Evolutionary conservation across 1,139 yeast genomes (phyloP), one percentile per base, ranked within the genome.

Genomic region (Kodamaea arcana): DNA sequence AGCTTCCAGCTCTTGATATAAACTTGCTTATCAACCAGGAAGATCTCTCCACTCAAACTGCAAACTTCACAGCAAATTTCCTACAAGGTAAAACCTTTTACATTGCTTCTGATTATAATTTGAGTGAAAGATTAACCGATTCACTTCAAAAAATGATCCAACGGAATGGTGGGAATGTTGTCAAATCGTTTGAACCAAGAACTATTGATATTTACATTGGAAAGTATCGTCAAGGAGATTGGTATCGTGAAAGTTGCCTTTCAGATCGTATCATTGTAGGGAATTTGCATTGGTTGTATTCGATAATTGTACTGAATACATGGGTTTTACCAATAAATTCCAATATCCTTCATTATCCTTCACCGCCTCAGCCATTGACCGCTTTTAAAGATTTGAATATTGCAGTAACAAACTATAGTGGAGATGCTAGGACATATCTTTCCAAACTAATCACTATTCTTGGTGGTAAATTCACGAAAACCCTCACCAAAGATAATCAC

Each of bases 391-490:
- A 72, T 12, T 57, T 77, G 29, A 61, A 68, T 11, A 74, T 87
- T 8, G 72, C 88, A 4, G 74, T 86, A 4, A 81, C 97, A 0
- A 86, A 86, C 48, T 88, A 85, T 52, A 75, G 84, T 16, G 97
- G 97, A 0, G 94, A 83, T 47, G 83, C 95, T 0, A 65, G 98
- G 28, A 60, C 65, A 15, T 90, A 86, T 48, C 60, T 92, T 24
- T 77, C 80, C 31, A 69, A 69, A 33, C 62, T 92, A n/a, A 75
- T 84, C 7, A 65, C 69, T 12, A 67, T 81, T 0, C 55, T 86
- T 48, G 97, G 97, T 1, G 97, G 92, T 0, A 62, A 59, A 1
- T 87, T 83, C 53, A 82, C 95, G 1, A 77, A 81, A 27, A 78
- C 83, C 3, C 64, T 92, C 38, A 77, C 80, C 5, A 72, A 70